Conservation (phyloP, 169 alveolate species). For the Plasmodium knowlesi region DNA sequence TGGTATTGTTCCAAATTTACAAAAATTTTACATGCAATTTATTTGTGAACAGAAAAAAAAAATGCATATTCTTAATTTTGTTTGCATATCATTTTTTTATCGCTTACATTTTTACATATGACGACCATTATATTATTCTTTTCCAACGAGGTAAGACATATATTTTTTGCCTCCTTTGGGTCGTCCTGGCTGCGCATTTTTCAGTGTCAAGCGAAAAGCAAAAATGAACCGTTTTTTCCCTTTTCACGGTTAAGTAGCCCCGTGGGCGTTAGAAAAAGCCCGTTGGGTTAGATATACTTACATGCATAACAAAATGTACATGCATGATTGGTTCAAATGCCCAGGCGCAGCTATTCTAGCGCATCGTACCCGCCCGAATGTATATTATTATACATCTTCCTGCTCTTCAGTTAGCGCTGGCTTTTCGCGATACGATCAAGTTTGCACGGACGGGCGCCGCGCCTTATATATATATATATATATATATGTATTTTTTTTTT, state of each 20-base stretch:
- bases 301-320: background rate
- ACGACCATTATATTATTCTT: background rate
- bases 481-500: background rate
- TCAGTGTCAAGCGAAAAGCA: background rate
- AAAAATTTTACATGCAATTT: background rate
- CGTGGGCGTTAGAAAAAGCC: background rate
- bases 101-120: background rate
- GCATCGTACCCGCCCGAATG: background rate
- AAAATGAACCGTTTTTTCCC: background rate
- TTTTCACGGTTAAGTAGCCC: background rate
- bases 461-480: background rate
- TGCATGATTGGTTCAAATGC: background rate
- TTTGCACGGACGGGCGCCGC: background rate
- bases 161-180: background rate
- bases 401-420: background rate
- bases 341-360: background rate
- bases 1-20: background rate
- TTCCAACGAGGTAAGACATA: background rate
- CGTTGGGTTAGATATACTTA: background rate
- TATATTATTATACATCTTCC: background rate
- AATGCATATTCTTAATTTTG: background rate
- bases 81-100: background rate
- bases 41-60: background rate
- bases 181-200: background rate
- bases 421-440: background rate